Evolutionary conservation across 1,284 basidiomycete species (phyloP).

Genomic region (Melampsora larici-populina): DNA sequence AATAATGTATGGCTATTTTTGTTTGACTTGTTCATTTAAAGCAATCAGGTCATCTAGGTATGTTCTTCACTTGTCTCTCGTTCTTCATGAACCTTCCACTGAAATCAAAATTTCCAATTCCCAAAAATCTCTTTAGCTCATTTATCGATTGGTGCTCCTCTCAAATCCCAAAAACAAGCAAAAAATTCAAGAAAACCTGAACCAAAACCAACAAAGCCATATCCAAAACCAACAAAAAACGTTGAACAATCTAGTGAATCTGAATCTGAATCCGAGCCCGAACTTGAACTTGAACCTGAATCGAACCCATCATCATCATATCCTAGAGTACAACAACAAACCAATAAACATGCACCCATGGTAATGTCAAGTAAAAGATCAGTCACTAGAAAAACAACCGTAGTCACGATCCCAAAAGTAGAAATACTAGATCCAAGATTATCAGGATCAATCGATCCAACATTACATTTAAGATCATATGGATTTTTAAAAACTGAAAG

Average conservation of each 20-base stretch:
- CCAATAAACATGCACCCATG: conserved; percentile 26
- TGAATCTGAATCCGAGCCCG: no score
- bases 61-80: neutral
- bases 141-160: conserved; percentile 5
- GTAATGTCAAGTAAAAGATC: conserved; percentile 17
- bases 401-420: conserved; percentile 5
- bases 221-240: no score
- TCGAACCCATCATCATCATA: neutral
- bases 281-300: neutral
- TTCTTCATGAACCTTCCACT: no score
- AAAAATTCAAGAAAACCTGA: neutral
- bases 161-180: neutral
- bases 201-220: no score
- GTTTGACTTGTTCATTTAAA: no score
- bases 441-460: conserved; percentile 17
- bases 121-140: neutral
- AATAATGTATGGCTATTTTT: no score
- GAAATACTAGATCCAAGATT: conserved; percentile 35
- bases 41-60: neutral
- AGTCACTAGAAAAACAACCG: conserved; percentile 14
- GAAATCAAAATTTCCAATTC: no score
- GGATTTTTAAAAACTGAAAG: conserved; percentile 15
- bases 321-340: neutral
- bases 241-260: neutral
- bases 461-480: conserved; percentile 7